Evolutionary conservation across 1,284 basidiomycete genomes (phyloP).

Genomic region (Stygiomarasmius scandens): DNA sequence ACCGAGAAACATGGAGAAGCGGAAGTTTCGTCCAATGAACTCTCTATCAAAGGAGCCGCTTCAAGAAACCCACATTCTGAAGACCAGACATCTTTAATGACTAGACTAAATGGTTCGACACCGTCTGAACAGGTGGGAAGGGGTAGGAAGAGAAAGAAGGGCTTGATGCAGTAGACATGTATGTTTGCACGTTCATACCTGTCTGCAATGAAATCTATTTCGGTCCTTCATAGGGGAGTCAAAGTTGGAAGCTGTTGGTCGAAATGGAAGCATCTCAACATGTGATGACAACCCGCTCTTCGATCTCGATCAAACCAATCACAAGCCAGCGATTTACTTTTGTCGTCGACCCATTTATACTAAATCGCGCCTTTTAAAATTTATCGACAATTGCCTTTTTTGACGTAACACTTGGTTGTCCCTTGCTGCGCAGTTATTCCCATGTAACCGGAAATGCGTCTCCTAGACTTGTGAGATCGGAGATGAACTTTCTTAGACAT

Average conservation of each 20-base stretch:
- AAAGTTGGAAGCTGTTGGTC: background rate
- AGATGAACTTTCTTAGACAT: background rate
- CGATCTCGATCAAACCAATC: too few species aligned
- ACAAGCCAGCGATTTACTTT: too few species aligned
- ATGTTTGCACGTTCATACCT: background rate
- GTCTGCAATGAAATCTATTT: background rate
- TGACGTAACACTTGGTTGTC: too few species aligned
- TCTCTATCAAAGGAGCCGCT: constrained; percentile 58
- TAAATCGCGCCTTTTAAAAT: too few species aligned
- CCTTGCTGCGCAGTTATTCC: too few species aligned
- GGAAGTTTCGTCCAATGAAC: constrained; percentile 6
- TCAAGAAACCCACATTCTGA: constrained; percentile 9
- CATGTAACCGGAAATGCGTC: too few species aligned
- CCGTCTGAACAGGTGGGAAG: background rate
- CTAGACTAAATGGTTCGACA: background rate
- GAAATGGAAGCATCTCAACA: too few species aligned
- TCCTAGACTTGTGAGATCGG: background rate
- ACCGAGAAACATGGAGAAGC: constrained; percentile 6
- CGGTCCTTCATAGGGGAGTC: background rate
- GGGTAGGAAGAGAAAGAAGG: constrained; percentile 5
- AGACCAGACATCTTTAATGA: constrained; percentile 6
- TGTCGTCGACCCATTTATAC: too few species aligned
- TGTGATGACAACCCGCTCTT: too few species aligned
- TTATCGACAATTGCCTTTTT: too few species aligned
- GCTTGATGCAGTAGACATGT: constrained; percentile 4